Conservation (phyloP, 1,284 basidiomycete species). For the Acaromyces ingoldii region DNA sequence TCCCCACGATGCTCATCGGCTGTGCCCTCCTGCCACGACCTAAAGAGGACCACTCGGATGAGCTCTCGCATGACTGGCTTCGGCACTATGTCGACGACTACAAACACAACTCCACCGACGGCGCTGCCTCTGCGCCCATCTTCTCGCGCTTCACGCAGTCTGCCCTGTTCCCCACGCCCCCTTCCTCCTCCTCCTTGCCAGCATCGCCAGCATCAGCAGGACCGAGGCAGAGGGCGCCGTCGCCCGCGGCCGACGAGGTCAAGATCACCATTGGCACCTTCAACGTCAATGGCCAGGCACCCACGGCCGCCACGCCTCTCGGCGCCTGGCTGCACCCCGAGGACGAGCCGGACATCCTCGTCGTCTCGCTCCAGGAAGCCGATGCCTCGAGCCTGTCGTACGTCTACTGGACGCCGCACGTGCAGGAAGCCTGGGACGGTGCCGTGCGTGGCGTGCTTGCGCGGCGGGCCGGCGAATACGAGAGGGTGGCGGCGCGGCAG, state of each 20-base stretch:
- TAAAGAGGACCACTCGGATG: not conserved
- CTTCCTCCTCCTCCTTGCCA: no score
- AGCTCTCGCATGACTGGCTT: not conserved
- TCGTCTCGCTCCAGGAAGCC: conserved; percentile 15
- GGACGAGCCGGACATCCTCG: conserved; percentile 11
- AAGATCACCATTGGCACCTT: conserved; percentile 10
- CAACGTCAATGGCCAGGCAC: conserved; percentile 10
- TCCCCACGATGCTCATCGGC: no score
- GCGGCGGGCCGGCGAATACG: not conserved
- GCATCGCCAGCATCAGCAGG: not conserved
- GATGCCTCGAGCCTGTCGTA: conserved; percentile 12
- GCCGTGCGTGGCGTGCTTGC: conserved; percentile 5
- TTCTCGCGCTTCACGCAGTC: conserved; percentile 9
- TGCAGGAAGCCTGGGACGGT: conserved; percentile 9
- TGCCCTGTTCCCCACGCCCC: not conserved
- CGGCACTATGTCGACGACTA: not conserved
- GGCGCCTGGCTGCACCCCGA: conserved; percentile 11
- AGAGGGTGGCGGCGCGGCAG: conserved; percentile 10
- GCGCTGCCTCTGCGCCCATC: conserved; percentile 1
- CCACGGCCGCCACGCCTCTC: not conserved
- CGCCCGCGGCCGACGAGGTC: conserved; percentile 9
- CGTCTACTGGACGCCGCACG: conserved; percentile 11
- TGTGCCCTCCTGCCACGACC: not conserved
- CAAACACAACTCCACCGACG: not conserved
- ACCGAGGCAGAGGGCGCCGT: not conserved